Evolutionary conservation across 768 basidiomycete species (phyloP).

Genomic region (Leccinellum luteum): DNA sequence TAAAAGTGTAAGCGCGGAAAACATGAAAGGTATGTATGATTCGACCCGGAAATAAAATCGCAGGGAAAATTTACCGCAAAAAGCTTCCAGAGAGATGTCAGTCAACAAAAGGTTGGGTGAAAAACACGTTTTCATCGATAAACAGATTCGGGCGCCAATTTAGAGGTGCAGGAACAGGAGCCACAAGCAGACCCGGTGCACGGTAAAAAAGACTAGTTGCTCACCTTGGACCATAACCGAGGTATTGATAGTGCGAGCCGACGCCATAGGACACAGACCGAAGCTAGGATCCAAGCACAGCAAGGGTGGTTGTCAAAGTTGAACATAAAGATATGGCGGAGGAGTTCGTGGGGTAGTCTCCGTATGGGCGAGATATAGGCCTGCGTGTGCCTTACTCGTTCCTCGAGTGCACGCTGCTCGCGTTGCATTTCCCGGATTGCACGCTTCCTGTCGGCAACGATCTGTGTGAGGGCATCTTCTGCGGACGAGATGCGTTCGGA

Average conservation of each 20-base stretch:
- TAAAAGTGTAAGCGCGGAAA: not conserved
- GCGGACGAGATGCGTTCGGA: slow-evolving; percentile 48
- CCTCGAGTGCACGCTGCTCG: slow-evolving; percentile 49
- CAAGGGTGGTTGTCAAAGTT: slow-evolving; percentile 70
- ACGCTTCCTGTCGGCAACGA: slow-evolving; percentile 52
- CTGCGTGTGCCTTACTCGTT: slow-evolving; percentile 45
- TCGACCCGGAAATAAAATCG: not conserved
- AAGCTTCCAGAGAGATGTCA: not conserved
- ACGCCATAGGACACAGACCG: slow-evolving; percentile 69
- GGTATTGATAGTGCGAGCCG: slow-evolving; percentile 64
- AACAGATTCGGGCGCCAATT: slow-evolving; percentile 18
- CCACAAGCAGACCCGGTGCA: not conserved
- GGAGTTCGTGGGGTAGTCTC: slow-evolving; percentile 67
- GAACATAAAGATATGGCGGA: slow-evolving; percentile 68
- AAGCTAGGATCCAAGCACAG: slow-evolving; percentile 71
- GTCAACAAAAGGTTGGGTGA: not conserved
- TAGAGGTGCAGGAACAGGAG: slow-evolving; percentile 2
- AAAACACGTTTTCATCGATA: slow-evolving; percentile 18
- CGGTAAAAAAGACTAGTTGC: slow-evolving; percentile 19
- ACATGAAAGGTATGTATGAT: slow-evolving; percentile 2
- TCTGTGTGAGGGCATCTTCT: slow-evolving; percentile 54
- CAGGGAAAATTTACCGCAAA: not conserved
- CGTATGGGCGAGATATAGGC: slow-evolving; percentile 75
- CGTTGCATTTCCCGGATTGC: slow-evolving; percentile 53
- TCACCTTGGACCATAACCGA: slow-evolving; percentile 73